These are phyloP conservation scores for Epichloe sibirici DNA, from an alignment of 2,329 filamentous ascomycete genomes.

Conservation along the genomic window DNA sequence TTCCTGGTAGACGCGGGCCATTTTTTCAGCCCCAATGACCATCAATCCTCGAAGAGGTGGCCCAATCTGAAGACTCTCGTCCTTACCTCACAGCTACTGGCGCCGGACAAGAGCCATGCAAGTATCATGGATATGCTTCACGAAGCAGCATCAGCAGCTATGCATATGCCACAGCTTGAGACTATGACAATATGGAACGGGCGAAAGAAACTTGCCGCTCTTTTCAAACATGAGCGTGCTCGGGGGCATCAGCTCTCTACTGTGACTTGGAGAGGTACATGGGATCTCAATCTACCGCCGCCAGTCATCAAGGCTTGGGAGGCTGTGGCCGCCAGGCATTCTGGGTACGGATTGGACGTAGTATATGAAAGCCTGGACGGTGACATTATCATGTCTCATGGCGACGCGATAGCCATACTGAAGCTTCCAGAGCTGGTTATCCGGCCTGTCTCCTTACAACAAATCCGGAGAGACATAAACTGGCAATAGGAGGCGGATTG, in stretches of 20 bases:
- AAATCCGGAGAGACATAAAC: too few relatives aligned
- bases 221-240: conserved; percentile 14
- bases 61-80: neutral
- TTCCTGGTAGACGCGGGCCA: neutral
- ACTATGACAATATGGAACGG: conserved; percentile 23
- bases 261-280: conserved; percentile 15
- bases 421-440: too few relatives aligned
- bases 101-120: conserved; percentile 5
- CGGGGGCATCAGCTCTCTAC: conserved; percentile 8
- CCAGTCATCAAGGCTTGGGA: conserved; percentile 4
- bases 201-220: conserved; percentile 12
- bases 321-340: too few relatives aligned
- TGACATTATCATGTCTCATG: too few relatives aligned
- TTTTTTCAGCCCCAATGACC: neutral
- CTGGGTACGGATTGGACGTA: too few relatives aligned
- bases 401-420: too few relatives aligned
- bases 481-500: too few relatives aligned
- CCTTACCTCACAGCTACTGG: neutral
- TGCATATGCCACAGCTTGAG: conserved; percentile 18
- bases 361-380: too few relatives aligned
- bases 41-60: neutral
- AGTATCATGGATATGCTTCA: conserved; percentile 17
- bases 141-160: conserved; percentile 13
- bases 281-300: conserved; percentile 8
- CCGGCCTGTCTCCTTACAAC: too few relatives aligned